Base-by-base conservation (phyloP, 2,329 filamentous ascomycete genomes). In the Aspergillus jensenii region DNA sequence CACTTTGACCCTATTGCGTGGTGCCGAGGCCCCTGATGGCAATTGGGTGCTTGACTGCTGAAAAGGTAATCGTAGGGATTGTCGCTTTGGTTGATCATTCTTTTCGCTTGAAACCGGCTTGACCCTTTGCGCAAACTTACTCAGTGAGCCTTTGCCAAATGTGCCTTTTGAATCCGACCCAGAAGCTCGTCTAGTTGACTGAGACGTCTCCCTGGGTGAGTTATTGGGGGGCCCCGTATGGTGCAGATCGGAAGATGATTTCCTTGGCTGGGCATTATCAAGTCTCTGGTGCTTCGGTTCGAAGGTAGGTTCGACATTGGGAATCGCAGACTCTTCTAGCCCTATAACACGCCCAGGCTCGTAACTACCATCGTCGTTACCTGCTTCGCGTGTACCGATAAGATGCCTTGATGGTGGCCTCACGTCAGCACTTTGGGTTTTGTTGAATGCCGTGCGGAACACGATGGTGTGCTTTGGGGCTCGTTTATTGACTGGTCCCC, bases 371-470 rank as follows among this genome's bases (percentile, higher is more conserved):
- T 49, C 25, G 5, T 27, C 43, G 11, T n/a, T 5, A n/a, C 17
- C 35, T 7, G 12, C n/a, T 17, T 51, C 54, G n/a, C 33, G 50
- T 23, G 43, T 48, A 44, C 47, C 50, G 11, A 48, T 33, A 14
- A 59, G 56, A 37, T 60, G 41, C 19, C 48, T 55, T n/a, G 45
- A 54, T 9, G 60, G 52, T 19, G 68, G 68, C 31, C 70, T 68
- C 27, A 78, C 58, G 53, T 76, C 68, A 12, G 74, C 69, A 57
- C 67, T 76, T 56, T 75, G 70, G 5, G 69, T 69, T 50, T 69
- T 73, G 52, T 76, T 79, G 52, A 79, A 74, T 12, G 76, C 73
- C 4, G 78, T 79, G 23, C 75, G 69, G 52, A 80, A 80, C 6
- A 80, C 74, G 35, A 80, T 67, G 2, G 76, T 79, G 59, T 80